Percentiles rank a stretch among this genome's conserved stretches.
phyloP scores from a whole-genome alignment of 176 grass and related monocot species.

The Musa acuminata region DNA sequence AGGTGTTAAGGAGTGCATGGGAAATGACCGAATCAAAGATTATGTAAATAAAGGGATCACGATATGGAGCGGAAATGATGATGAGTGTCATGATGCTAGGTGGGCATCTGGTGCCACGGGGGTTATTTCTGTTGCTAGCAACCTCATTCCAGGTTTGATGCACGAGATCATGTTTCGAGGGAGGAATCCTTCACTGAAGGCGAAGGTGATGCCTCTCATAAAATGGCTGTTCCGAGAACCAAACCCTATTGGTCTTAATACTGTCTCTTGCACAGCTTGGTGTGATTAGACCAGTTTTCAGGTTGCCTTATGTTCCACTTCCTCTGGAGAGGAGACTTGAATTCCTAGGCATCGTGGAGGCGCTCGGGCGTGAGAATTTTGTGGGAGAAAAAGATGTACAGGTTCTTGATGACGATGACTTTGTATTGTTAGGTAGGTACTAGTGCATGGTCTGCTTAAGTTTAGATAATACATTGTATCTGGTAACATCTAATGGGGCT shows the following conservation, averaged over 20 bases:
- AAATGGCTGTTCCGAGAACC: slow-evolving; percentile 76
- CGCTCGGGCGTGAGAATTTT: slow-evolving; percentile 58
- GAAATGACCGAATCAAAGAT: slow-evolving; percentile 53
- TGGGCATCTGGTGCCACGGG: slow-evolving; percentile 58
- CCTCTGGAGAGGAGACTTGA: slow-evolving; percentile 49
- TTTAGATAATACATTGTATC: not conserved
- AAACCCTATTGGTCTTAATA: slow-evolving; percentile 73
- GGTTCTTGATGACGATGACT: slow-evolving; percentile 66
- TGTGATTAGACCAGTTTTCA: slow-evolving; percentile 54
- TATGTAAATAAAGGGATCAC: slow-evolving; percentile 58
- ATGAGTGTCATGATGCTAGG: slow-evolving; percentile 70
- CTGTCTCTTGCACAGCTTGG: slow-evolving; percentile 77
- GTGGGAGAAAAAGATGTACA: slow-evolving; percentile 50
- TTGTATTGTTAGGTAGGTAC: slow-evolving; percentile 64
- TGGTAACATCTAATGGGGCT: not conserved
- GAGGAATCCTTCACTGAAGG: slow-evolving; percentile 37
- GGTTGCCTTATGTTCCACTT: slow-evolving; percentile 70
- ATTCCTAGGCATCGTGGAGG: slow-evolving; percentile 60
- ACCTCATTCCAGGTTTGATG: slow-evolving; percentile 77
- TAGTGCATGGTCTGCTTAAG: slow-evolving; percentile 3
- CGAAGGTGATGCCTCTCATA: slow-evolving; percentile 56
- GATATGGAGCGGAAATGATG: slow-evolving; percentile 74
- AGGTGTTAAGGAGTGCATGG: slow-evolving; percentile 78
- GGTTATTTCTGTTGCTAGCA: slow-evolving; percentile 68
- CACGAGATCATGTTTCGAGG: slow-evolving; percentile 51